Evolutionary conservation across 495 filamentous ascomycete species (phyloP), one percentile per base, ranked within the genome.

Genomic region (Neurospora sp.): DNA sequence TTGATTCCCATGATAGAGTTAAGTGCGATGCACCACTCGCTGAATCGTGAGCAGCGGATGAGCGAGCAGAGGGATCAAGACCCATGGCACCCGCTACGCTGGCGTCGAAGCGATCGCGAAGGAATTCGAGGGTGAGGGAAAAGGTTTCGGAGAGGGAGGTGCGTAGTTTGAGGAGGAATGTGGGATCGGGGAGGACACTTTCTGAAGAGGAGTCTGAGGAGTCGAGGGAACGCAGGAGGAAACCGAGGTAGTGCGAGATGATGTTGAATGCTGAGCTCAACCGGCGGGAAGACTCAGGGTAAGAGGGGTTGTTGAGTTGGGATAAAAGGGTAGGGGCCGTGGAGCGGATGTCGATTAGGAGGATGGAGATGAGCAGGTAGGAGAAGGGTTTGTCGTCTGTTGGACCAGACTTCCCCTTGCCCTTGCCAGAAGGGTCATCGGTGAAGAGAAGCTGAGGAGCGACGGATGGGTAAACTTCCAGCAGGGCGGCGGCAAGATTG

Each of bases 31-130:
- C n/a, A n/a, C n/a, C n/a, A n/a, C n/a, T n/a, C n/a, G n/a, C n/a
- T n/a, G n/a, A 75, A 18, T 84, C 80, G 23, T 78, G 73, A 4
- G 79, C 77, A 0, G 77, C 77, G 20, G 77, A 73, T 10, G 76
- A 70, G 20, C 83, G 84, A 14, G 84, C 82, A 35, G 86, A 82
- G 1, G 85, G 83, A 73, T 88, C 85, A 46, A 89, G 77, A 12
- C 87, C 88, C 70, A 85, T 81, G 3, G 85, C 87, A 18, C 88
- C 88, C 1, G 86, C 84, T 18, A 85, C 80, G 11, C 85, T 84
- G 2, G 85, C 86, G 75, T 92, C 90, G 86, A 86, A 91, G 20
- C 90, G 81, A 74, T 92, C 90, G 38, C 89, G 86, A 0, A 92
- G 82, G 79, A 88, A 89, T 77, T 92, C 90, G 76, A 90, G 84